Conservation (phyloP, 805 yeast genomes). For the Metschnikowia kofuensis region DNA sequence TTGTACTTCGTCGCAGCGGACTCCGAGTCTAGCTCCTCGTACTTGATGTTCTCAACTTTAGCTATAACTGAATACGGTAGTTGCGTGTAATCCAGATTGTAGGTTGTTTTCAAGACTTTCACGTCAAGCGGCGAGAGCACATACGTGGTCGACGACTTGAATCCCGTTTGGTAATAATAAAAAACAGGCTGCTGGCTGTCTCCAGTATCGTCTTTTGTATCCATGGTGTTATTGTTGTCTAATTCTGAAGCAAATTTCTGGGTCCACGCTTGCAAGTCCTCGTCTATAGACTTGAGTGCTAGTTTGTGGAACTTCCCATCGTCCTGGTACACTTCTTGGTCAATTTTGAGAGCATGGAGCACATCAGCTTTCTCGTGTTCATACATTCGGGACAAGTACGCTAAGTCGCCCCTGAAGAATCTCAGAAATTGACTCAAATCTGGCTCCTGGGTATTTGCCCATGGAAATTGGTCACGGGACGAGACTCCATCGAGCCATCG, state of each 20-base stretch:
- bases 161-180: conserved; percentile 77
- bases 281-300: conserved; percentile 57
- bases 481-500: conserved; percentile 27
- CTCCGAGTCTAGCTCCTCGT: conserved; percentile 62
- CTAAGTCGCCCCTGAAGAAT: conserved; percentile 61
- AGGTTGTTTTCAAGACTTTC: conserved; percentile 62
- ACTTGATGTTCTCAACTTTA: conserved; percentile 65
- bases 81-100: conserved; percentile 51
- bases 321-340: conserved; percentile 58
- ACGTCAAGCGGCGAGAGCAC: conserved; percentile 79
- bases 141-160: conserved; percentile 58
- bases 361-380: conserved; percentile 59
- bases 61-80: conserved; percentile 67
- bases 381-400: conserved; percentile 52
- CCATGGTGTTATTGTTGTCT: not conserved
- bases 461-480: conserved; percentile 47
- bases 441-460: conserved; percentile 34
- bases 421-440: conserved; percentile 51
- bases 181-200: conserved; percentile 37
- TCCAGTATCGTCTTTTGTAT: conserved; percentile 28
- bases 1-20: conserved; percentile 60
- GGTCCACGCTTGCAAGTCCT: conserved; percentile 40
- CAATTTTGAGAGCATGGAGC: conserved; percentile 49
- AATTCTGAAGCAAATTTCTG: conserved; percentile 22
- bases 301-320: conserved; percentile 50